Conservation (phyloP, 768 basidiomycete species). For the Pholiota conissans region DNA sequence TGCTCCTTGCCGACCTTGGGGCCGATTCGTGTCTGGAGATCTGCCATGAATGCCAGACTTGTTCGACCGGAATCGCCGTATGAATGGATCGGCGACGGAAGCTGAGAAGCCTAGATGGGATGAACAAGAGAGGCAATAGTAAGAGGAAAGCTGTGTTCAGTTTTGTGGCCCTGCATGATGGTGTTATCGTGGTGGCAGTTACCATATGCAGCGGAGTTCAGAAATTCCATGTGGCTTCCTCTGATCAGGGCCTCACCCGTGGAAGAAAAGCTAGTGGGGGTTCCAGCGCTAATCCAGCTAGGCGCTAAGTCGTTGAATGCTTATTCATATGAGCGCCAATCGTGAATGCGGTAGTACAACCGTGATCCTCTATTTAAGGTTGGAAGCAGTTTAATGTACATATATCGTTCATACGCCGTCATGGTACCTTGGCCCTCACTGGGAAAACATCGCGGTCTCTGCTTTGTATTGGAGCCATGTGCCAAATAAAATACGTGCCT, state of each 20-base stretch:
- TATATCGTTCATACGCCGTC: no score
- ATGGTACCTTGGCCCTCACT: no score
- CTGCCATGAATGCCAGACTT: conserved; percentile 14
- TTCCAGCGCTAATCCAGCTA: not conserved
- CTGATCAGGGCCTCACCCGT: not conserved
- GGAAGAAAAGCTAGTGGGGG: not conserved
- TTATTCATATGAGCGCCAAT: no score
- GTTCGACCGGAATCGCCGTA: not conserved
- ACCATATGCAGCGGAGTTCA: not conserved
- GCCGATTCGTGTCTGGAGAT: conserved; percentile 20
- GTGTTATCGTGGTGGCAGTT: not conserved
- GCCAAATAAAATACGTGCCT: no score
- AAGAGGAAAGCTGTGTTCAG: not conserved
- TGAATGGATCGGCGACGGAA: not conserved
- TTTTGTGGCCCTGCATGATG: not conserved
- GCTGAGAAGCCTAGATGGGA: not conserved
- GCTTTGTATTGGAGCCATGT: no score
- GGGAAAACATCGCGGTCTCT: no score
- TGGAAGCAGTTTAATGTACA: no score
- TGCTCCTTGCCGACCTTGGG: conserved; percentile 10
- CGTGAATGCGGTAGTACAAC: no score
- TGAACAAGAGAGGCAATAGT: conserved; percentile 13
- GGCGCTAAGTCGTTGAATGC: no score
- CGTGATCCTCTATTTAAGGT: no score
- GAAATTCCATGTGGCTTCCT: not conserved